A percentile compares a stretch with the other conserved stretches of the same genome.
Conservation (phyloP, 2,329 filamentous ascomycete species). For the Colletotrichum scovillei region DNA sequence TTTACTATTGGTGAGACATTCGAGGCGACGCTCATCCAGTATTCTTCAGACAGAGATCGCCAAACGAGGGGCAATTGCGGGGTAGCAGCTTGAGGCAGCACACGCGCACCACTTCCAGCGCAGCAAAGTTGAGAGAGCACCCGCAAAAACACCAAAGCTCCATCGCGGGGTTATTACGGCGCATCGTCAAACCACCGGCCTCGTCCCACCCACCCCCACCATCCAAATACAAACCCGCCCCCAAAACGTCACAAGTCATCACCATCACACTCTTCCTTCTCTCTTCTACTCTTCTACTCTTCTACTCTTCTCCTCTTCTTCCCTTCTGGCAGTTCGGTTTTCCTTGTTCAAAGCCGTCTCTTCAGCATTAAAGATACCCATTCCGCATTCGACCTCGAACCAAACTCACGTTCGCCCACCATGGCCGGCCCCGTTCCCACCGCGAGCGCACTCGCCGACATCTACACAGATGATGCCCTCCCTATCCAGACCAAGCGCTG, state of each 20-base stretch:
- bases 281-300: neutral
- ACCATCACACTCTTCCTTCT: neutral
- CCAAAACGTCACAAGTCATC: slow-evolving; percentile 27
- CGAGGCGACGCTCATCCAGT: neutral
- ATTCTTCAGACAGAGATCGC: slow-evolving; percentile 7
- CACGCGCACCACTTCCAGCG: slow-evolving; percentile 9
- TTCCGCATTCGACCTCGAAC: slow-evolving; percentile 28
- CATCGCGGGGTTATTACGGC: slow-evolving; percentile 31
- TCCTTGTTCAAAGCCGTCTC: neutral
- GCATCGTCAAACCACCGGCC: slow-evolving; percentile 7
- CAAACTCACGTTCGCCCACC: slow-evolving; percentile 17
- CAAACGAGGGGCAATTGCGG: slow-evolving; percentile 36
- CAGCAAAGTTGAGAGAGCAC: slow-evolving; percentile 4
- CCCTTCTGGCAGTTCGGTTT: neutral
- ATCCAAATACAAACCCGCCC: slow-evolving; percentile 9
- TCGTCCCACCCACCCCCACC: slow-evolving; percentile 19
- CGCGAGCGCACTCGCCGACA: slow-evolving; percentile 79
- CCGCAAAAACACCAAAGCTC: slow-evolving; percentile 34
- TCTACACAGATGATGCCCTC: slow-evolving; percentile 83
- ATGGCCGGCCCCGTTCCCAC: slow-evolving; percentile 77
- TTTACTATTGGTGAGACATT: neutral
- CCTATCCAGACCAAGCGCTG: slow-evolving; percentile 78
- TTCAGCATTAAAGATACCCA: neutral
- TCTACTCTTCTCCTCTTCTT: neutral
- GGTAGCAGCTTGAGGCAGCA: slow-evolving; percentile 9